Base-by-base conservation (phyloP, 108 stramenopile species). In the Stephanodiscus triporus region DNA sequence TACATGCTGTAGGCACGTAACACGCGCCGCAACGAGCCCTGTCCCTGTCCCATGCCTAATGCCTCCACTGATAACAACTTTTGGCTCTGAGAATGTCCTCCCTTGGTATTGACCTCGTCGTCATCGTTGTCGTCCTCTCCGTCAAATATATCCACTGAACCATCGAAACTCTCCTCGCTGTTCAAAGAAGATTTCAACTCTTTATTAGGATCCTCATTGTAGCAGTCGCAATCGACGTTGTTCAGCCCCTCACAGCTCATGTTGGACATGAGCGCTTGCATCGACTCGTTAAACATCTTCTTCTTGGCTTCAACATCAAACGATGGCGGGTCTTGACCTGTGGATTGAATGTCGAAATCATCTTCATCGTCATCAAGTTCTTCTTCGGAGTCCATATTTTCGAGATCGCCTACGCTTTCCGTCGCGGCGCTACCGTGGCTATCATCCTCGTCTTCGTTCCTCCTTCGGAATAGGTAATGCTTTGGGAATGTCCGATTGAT, bases 401-500 rank as follows among this genome's bases (percentile, higher is more conserved):
- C 49, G 26, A 61, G 63, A 63, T 55, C 65, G 23, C 40, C 29
- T 24, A 7, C 24, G 19, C 50, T 48, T 32, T 47, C 69, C 20
- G 1, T 23, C 42, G 42, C 16, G 11, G 40, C 2, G 6, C 24
- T 24, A 14, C 56, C 51, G 9, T 19, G 16, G 13, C 9, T 30
- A 26, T 7, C 59, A 43, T 60, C 48, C 26, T 20, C 63, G 22
- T 71, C 65, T n/a, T 76, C 76, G n/a, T 38, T 68, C 63, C 49
- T 64, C 50, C 86, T 80, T 68, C 76, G 79, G 80, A 97, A 97
- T 58, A 94, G 63, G 34, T 76, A 81, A 72, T 96, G 94, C 36
- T 87, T 87, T 16, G 97, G 97, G 75, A 86, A 97, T 32, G 97
- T 97, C 22, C 97, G 86, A 72, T 86, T 80, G 54, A 97, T 88